Conservation (phyloP, 2,329 filamentous ascomycete species). For the Dryadomyces sulphureus region DNA sequence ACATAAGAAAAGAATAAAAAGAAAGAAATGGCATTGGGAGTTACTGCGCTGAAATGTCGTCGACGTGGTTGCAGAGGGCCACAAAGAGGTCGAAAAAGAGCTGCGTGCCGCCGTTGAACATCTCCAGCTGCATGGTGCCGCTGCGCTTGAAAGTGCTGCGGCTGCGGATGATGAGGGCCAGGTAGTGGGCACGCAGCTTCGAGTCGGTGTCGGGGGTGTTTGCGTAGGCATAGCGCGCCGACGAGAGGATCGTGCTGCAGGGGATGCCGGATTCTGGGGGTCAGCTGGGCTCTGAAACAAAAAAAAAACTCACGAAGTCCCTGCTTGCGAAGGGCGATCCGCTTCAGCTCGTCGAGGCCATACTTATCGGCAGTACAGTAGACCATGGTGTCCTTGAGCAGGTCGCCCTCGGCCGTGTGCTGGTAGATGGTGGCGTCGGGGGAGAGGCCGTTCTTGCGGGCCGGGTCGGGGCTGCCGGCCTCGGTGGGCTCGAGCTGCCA, state of each 20-base stretch:
- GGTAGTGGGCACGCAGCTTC: slow-evolving; percentile 80
- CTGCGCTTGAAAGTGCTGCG: slow-evolving; percentile 82
- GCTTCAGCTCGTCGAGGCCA: slow-evolving; percentile 69
- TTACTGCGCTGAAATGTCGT: slow-evolving; percentile 47
- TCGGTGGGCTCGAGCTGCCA: slow-evolving; percentile 63
- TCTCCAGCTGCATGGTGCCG: slow-evolving; percentile 90
- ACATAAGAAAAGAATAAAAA: background rate
- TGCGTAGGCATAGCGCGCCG: slow-evolving; percentile 78
- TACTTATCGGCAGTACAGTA: slow-evolving; percentile 84
- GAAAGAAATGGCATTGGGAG: slow-evolving; percentile 14
- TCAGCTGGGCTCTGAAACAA: background rate
- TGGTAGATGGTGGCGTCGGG: slow-evolving; percentile 56
- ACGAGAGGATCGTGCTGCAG: slow-evolving; percentile 70
- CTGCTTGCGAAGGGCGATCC: slow-evolving; percentile 74
- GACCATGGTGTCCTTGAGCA: slow-evolving; percentile 80
- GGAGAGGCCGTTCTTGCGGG: slow-evolving; percentile 9
- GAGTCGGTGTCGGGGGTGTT: slow-evolving; percentile 83
- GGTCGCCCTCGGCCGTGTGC: slow-evolving; percentile 44
- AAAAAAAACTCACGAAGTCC: slow-evolving; percentile 48
- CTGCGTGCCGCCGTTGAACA: slow-evolving; percentile 69
- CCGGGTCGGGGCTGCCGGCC: slow-evolving; percentile 22
- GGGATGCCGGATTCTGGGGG: slow-evolving; percentile 56
- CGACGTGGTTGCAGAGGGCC: slow-evolving; percentile 81
- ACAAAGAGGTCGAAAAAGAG: slow-evolving; percentile 92
- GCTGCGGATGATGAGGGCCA: slow-evolving; percentile 81